Conservation (phyloP, 257 asterid species). For the Misopates orontium region DNA sequence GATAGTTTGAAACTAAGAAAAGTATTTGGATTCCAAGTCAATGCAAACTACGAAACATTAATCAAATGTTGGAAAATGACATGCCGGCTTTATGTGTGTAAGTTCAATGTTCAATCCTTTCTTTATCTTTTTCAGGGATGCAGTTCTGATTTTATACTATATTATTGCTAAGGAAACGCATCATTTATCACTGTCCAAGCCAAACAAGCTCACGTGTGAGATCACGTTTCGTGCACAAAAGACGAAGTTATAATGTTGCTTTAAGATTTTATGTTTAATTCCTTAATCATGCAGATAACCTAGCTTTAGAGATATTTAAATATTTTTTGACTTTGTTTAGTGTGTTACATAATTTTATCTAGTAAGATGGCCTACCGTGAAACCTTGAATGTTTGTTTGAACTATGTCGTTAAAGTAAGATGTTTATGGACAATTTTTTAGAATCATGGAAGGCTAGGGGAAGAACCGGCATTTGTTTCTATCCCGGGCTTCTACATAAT, state of each 20-base stretch:
- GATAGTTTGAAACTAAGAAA: constrained; percentile 19
- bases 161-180: constrained; percentile 1
- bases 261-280: constrained; percentile 1
- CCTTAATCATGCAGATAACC: constrained; percentile 18
- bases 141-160: background rate
- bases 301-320: background rate
- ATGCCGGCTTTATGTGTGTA: constrained; percentile 20
- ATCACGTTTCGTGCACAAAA: constrained; percentile 11
- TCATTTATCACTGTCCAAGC: background rate
- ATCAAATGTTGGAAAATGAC: background rate
- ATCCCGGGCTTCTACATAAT: too few species aligned
- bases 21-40: constrained; percentile 25
- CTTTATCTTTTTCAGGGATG: background rate
- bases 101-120: constrained; percentile 18
- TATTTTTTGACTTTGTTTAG: background rate
- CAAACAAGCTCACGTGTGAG: constrained; percentile 18
- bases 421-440: background rate
- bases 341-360: constrained; percentile 3
- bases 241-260: background rate
- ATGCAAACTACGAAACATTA: constrained; percentile 5
- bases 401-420: background rate
- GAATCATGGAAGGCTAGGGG: background rate
- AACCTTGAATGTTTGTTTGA: background rate
- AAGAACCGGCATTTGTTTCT: too few species aligned
- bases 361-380: background rate